Base-by-base conservation (phyloP, 139 green algal species). In the Micromonas pusilla region DNA sequence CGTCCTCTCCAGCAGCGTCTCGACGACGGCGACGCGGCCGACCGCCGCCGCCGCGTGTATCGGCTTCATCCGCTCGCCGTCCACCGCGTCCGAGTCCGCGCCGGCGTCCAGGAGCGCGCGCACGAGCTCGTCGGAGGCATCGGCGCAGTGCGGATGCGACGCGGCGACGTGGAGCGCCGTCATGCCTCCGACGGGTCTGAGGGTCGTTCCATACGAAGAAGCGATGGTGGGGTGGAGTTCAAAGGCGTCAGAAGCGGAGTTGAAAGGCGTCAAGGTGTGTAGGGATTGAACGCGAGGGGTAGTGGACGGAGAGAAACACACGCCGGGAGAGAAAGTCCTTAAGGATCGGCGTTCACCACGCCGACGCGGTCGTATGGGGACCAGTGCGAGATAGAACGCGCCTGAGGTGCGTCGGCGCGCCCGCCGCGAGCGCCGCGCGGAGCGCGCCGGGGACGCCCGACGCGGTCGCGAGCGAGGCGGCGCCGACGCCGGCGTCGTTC, bases 41-140 rank as follows among this genome's bases (percentile, higher is more conserved):
- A 26, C 31, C 68, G 68, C 68, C 1, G 68, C 68, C 5, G 68
- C 68, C 5, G 68, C 68, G 68, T 75, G 68, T 0, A 75, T 34
- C 37, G 68, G 34, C 38, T 75, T 75, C 37, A 75, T 34, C 36
- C 68, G 34, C 5, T 39, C 33, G 21, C 20, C 32, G 30, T 75
- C 68, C 25, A 1, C 37, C 3, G 25, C 68, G 37, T 75, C 26
- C 26, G 68, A n/a, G 38, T 75, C 37, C 21, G 68, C 68, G 2
- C 37, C 37, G 26, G 21, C 38, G 0, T 63, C 23, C 23, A 75
- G 37, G 6, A 75, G 30, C 6, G 20, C 37, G 20, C 13, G 6
- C 37, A 63, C 5, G 34, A 62, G 32, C 3, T 26, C 65, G n/a
- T 52, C 28, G 3, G 65, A 32, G 65, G 13, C 23, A 2, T 13